Evolutionary conservation across 768 basidiomycete species (phyloP).

Genomic region (Podaxis sp.): DNA sequence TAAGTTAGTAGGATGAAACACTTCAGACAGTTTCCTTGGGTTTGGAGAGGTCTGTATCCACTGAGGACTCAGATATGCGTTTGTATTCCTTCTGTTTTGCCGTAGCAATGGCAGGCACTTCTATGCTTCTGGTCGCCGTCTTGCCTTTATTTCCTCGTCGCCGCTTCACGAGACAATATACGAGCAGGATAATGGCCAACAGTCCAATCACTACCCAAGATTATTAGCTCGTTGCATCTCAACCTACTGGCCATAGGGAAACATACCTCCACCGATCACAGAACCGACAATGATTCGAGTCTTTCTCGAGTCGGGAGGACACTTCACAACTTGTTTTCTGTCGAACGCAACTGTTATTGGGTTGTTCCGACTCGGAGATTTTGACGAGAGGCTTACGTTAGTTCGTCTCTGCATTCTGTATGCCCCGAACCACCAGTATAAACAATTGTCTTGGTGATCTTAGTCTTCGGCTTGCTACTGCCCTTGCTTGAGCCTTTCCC

Average conservation of each 20-base stretch:
- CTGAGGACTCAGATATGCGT: background rate
- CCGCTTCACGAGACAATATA: background rate
- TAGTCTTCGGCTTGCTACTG: background rate
- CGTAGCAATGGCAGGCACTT: background rate
- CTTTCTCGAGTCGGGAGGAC: background rate
- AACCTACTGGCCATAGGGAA: background rate
- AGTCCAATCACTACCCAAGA: background rate
- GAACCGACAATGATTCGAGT: constrained; percentile 4
- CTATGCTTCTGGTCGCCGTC: background rate
- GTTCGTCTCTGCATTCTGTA: constrained; percentile 3
- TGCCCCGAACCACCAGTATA: background rate
- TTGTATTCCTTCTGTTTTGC: constrained; percentile 5
- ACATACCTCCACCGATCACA: constrained; percentile 12
- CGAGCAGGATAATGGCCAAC: background rate
- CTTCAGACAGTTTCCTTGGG: background rate
- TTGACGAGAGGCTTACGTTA: constrained; percentile 1
- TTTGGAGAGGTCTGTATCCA: background rate
- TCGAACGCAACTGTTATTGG: background rate
- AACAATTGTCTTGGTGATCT: background rate
- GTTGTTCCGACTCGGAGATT: constrained; percentile 4
- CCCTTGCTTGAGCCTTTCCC: background rate
- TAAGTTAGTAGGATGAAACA: background rate
- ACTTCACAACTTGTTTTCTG: constrained; percentile 8
- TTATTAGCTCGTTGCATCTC: background rate
- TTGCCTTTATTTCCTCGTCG: background rate